A percentile compares a stretch with the other conserved stretches of the same genome.
phyloP scores from a whole-genome alignment of 768 basidiomycete genomes.

The Fomitopsis serialis region DNA sequence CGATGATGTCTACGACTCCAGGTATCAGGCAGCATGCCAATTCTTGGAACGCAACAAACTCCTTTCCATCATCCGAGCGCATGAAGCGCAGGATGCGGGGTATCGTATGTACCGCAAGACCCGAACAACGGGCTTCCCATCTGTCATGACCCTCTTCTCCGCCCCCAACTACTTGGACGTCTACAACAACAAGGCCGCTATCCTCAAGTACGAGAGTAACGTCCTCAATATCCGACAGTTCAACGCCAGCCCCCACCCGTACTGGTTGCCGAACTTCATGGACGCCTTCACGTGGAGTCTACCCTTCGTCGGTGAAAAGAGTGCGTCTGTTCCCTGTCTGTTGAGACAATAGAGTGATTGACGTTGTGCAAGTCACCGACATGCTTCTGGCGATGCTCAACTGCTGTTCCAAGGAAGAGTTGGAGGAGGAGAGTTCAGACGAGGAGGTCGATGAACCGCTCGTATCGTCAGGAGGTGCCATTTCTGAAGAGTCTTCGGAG shows the following conservation, averaged over 20 bases:
- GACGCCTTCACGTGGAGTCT: slow-evolving; percentile 98
- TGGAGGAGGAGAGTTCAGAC: slow-evolving; percentile 76
- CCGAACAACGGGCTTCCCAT: slow-evolving; percentile 95
- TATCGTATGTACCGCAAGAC: slow-evolving; percentile 99
- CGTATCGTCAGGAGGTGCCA: slow-evolving; percentile 29
- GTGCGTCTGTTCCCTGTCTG: slow-evolving; percentile 39
- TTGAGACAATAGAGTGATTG: not conserved
- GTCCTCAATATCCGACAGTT: slow-evolving; percentile 99
- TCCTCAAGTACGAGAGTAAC: slow-evolving; percentile 98
- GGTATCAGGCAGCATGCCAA: slow-evolving; percentile 93
- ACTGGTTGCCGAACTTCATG: slow-evolving; percentile 97
- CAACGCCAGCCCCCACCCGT: slow-evolving; percentile 92
- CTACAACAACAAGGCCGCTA: slow-evolving; percentile 98
- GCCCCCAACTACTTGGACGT: slow-evolving; percentile 98
- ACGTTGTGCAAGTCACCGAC: slow-evolving; percentile 71
- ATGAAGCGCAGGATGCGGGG: slow-evolving; percentile 99
- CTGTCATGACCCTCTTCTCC: slow-evolving; percentile 99
- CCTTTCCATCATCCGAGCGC: slow-evolving; percentile 93
- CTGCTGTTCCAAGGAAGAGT: slow-evolving; percentile 95
- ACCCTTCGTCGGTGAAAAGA: slow-evolving; percentile 96
- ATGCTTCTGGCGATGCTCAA: slow-evolving; percentile 98
- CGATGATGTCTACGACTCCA: slow-evolving; percentile 24
- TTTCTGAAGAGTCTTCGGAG: slow-evolving; percentile 50
- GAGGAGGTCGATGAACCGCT: slow-evolving; percentile 35
- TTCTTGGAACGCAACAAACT: slow-evolving; percentile 98